Base-by-base conservation (phyloP, 768 basidiomycete genomes). In the Naganishia friedmannii region DNA sequence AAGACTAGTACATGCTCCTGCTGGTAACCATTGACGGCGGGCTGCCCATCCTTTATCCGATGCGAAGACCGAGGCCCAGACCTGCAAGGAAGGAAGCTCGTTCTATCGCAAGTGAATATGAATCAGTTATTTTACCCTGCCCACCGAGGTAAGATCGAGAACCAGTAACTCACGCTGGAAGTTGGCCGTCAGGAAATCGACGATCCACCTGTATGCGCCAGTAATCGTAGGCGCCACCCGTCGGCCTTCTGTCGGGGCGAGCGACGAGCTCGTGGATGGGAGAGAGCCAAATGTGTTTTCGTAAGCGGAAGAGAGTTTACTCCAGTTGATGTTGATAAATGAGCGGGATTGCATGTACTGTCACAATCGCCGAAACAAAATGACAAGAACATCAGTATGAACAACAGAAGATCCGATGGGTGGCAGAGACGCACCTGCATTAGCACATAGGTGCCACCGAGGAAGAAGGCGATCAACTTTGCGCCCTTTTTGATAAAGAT, bases 401-500 rank as follows among this genome's bases (percentile, higher is more conserved):
- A 21, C 17, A 34, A 34, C 45, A 31, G 4, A 31, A 0, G 8
- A 1, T 13, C 21, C 42, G 42, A 42, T n/a, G n/a, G n/a, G n/a
- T n/a, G n/a, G 9, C 42, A 42, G 7, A 8, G 15, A 34, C 68
- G 29, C 9, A 63, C 68, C 93, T 97, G 93, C 10, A 98, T 85
- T 54, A 97, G 81, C 26, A 97, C 89, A 73, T 96, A 98, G 1
- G 91, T 83, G 3, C 92, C 93, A 3, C 95, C 95, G n/a, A 96
- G 82, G 53, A 90, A 78, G 82, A 92, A 93, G 0, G 93, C 95
- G 13, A 89, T 81, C 1, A 86, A 84, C 79, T 89, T 91, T 9
- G 89, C 87, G n/a, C 95, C 94, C 80, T 95, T 97, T 83, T 96
- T 97, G 74, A 95, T 84, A 77, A 98, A 98, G 0, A 98, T 85